Base-by-base conservation (phyloP, 176 grass and related monocot species). In the Carex cristatella region DNA sequence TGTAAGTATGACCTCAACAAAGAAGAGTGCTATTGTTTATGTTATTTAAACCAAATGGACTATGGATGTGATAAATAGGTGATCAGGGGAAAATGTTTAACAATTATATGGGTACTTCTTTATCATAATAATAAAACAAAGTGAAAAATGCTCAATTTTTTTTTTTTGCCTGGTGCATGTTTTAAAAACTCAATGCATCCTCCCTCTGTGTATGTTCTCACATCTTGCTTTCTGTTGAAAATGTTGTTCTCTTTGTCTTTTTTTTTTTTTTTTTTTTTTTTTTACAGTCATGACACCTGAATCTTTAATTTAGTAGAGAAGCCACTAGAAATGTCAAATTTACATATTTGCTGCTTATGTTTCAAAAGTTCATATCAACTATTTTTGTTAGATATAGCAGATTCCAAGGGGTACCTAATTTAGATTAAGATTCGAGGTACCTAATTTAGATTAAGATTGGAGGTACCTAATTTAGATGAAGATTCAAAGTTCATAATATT, bases 171-270 rank as follows among this genome's bases (percentile, higher is more conserved):
- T n/a, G n/a, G n/a, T n/a, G n/a, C n/a, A n/a, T n/a, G n/a, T n/a
- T n/a, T n/a, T n/a, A n/a, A n/a, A n/a, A n/a, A n/a, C n/a, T n/a
- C n/a, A n/a, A n/a, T 79, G 61, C 90, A 49, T 86, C 89, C 19
- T 65, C 93, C 15, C 89, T 98, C 89, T 93, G 90, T 85, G 95
- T 98, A 98, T 86, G 94, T 85, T n/a, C n/a, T 57, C 84, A 65
- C 5, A 86, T 68, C 60, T 68, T 42, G 65, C 28, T 67, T 69
- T 86, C 3, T 85, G 32, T 18, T 81, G 23, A 83, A 18, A 85
- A 63, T 65, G 84, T 16, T 82, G 46, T 30, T 18, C 33, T 31
- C 76, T n/a, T n/a, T n/a, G n/a, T n/a, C n/a, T n/a, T n/a, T n/a
- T n/a, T n/a, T n/a, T n/a, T n/a, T n/a, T n/a, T n/a, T 79, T 11